Percentiles rank a stretch among this genome's conserved stretches.
These are phyloP conservation scores for Nyssa sinensis DNA, from an alignment of 148 eudicot genomes.

Conservation along the genomic window DNA sequence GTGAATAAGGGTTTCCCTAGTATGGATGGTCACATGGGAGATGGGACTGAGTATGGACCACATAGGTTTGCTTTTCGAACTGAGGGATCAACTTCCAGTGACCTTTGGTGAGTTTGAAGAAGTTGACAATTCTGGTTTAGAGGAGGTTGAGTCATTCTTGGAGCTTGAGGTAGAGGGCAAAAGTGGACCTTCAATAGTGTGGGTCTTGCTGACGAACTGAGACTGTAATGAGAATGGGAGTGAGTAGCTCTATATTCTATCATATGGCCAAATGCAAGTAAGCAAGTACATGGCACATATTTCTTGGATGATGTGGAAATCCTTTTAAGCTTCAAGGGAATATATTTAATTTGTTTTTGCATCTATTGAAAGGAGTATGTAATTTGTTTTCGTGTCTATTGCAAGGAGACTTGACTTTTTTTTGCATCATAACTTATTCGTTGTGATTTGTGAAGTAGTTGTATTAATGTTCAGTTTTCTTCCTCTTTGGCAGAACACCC, in stretches of 20 bases:
- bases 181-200: background rate
- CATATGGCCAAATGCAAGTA: background rate
- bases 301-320: background rate
- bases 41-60: background rate
- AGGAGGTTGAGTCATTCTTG: background rate
- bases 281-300: background rate
- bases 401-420: background rate
- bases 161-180: background rate
- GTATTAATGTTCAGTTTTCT: background rate
- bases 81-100: background rate
- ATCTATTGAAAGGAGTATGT: too few species aligned
- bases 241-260: background rate
- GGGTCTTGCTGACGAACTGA: background rate
- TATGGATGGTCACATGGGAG: background rate
- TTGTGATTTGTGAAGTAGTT: too few species aligned
- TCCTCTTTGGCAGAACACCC: slow-evolving; percentile 88
- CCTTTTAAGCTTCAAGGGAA: background rate
- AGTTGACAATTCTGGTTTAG: background rate
- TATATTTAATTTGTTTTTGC: too few species aligned
- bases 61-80: background rate
- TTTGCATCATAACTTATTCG: background rate
- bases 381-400: background rate
- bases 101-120: background rate
- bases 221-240: background rate
- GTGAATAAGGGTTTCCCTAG: background rate